A percentile compares a stretch with the other conserved stretches of the same genome.
phyloP scores from a whole-genome alignment of 495 filamentous ascomycete species.

The Achaetomiella virescens region DNA sequence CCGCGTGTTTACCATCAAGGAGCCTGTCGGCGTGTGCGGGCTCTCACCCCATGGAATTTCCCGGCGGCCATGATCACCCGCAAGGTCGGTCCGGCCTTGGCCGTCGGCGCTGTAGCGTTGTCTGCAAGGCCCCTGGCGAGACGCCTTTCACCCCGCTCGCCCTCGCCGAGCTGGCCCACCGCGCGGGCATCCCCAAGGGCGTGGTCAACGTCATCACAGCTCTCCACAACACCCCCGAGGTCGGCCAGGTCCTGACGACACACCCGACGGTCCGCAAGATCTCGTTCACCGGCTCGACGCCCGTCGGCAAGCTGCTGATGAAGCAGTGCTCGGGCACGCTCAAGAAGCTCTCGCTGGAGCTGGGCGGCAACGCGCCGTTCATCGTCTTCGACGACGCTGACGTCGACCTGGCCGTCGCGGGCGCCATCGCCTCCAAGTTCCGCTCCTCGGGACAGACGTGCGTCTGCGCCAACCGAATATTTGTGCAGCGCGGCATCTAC shows the following conservation, averaged over 20 bases:
- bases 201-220: conserved; percentile 79
- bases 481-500: conserved; percentile 72
- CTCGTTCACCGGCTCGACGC: conserved; percentile 83
- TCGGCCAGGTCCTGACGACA: conserved; percentile 68
- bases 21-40: conserved; percentile 90
- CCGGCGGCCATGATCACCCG: conserved; percentile 89
- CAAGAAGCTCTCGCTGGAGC: conserved; percentile 82
- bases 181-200: conserved; percentile 79
- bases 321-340: conserved; percentile 72
- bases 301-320: conserved; percentile 83
- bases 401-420: conserved; percentile 67
- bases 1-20: conserved; percentile 70
- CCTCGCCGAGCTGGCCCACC: conserved; percentile 71
- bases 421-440: conserved; percentile 76
- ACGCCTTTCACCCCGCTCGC: conserved; percentile 82
- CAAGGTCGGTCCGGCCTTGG: conserved; percentile 80
- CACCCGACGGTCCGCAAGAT: conserved; percentile 71
- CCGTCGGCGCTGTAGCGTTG: conserved; percentile 68
- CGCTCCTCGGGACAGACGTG: conserved; percentile 84
- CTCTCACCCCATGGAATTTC: conserved; percentile 96
- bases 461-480: conserved; percentile 84
- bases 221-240: conserved; percentile 60
- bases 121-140: conserved; percentile 78
- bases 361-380: conserved; percentile 88
- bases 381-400: conserved; percentile 92